Evolutionary conservation across 1,284 basidiomycete genomes (phyloP).

Genomic region (Malassezia pachydermatis): DNA sequence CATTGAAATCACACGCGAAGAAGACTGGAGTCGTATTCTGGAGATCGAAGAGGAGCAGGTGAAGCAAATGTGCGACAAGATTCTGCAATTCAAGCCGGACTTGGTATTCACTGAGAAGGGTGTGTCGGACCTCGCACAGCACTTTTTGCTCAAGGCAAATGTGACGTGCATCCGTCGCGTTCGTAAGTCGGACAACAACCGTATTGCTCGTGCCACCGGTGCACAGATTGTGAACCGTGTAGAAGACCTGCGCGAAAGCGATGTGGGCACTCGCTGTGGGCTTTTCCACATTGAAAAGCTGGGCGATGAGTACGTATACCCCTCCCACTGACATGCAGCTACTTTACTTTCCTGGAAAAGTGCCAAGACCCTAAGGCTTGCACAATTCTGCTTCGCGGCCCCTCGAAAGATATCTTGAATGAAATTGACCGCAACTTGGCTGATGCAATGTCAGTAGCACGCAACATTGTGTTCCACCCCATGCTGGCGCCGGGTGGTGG

Average conservation of each 20-base stretch:
- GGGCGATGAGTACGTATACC: constrained; percentile 69
- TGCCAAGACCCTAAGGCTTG: constrained; percentile 92
- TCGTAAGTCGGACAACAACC: constrained; percentile 96
- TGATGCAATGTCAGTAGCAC: constrained; percentile 92
- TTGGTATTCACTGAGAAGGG: constrained; percentile 96
- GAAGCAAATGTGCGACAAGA: constrained; percentile 72
- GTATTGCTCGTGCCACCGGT: constrained; percentile 86
- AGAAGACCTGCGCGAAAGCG: constrained; percentile 82
- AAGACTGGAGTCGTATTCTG: constrained; percentile 83
- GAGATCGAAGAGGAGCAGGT: constrained; percentile 97
- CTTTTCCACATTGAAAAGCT: constrained; percentile 94
- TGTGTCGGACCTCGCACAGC: constrained; percentile 83
- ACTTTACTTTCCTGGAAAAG: constrained; percentile 90
- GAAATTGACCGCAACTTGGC: constrained; percentile 96
- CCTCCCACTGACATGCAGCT: constrained; percentile 52
- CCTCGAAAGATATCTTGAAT: constrained; percentile 94
- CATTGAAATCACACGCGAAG: constrained; percentile 91
- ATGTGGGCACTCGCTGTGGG: constrained; percentile 85
- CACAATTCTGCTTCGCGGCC: constrained; percentile 94
- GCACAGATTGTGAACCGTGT: constrained; percentile 94
- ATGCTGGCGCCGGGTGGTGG: constrained; percentile 83
- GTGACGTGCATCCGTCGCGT: constrained; percentile 87
- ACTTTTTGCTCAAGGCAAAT: constrained; percentile 77
- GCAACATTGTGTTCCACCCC: constrained; percentile 94
- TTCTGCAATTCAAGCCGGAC: constrained; percentile 90